Base-by-base conservation (phyloP, 805 yeast genomes). In the Candida bentonensis region DNA sequence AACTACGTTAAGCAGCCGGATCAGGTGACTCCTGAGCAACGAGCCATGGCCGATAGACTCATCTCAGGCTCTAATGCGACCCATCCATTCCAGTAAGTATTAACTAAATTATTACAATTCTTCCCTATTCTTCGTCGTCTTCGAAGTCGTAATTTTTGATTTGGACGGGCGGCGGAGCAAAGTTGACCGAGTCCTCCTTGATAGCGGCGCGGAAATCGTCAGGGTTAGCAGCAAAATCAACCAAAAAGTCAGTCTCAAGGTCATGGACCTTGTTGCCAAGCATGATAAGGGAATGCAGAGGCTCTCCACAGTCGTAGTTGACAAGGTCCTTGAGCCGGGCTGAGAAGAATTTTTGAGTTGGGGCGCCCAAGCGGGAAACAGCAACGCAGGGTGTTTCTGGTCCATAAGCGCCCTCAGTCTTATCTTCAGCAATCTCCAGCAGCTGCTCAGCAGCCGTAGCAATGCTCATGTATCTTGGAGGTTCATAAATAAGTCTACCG, bases 391-490 rank as follows among this genome's bases (percentile, higher is more conserved):
- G 96, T 1, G 97, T 88, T 42, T 80, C 69, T 42, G 81, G 78
- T 3, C 88, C 78, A 62, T 89, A 89, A 9, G 94, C 95, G 48
- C 73, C 62, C 56, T 85, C 87, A 15, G 72, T 66, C 61, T 94
- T 76, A 34, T 62, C 60, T 55, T 82, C 89, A 65, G 89, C 97
- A 48, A 88, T 74, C 62, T 92, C 97, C 43, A 89, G 64, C 53
- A 89, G 67, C 62, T 89, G 97, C 47, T 73, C 71, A 33, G 95
- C 88, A 48, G 96, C 95, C 41, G 94, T 85, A 44, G 80, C 75
- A 51, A 92, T 87, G 49, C 78, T 74, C 98, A 89, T 89, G 65
- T 87, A 89, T 60, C 98, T 73, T 42, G 98, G 98, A 27, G 97
- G 97, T 62, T 89, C 98, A 60, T 85, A 89, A 28, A 89, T 84